A percentile compares a stretch with the other conserved stretches of the same genome.
These are phyloP conservation scores for Eucalyptus marginata DNA, from an alignment of 345 rosid species.

Conservation along the genomic window DNA sequence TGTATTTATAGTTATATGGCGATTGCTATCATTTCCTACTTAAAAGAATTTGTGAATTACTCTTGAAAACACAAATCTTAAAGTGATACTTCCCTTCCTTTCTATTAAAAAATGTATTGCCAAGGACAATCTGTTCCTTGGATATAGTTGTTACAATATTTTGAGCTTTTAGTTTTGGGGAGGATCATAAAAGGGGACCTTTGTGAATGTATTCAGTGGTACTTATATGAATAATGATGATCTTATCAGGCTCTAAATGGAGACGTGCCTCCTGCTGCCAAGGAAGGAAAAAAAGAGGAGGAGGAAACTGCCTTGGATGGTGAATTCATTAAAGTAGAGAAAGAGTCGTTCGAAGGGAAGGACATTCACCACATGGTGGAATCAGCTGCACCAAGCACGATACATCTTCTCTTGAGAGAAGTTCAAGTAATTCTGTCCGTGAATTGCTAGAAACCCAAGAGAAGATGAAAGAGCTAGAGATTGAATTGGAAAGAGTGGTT, in stretches of 20 bases:
- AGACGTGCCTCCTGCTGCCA: slow-evolving; percentile 23
- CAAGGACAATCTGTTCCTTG: background rate
- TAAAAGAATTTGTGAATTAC: background rate
- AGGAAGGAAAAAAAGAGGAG: slow-evolving; percentile 57
- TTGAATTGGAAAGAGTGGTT: slow-evolving; percentile 65
- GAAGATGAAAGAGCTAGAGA: slow-evolving; percentile 66
- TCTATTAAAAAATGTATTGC: background rate
- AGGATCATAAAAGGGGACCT: background rate
- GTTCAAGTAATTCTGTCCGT: slow-evolving; percentile 41
- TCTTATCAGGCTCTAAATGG: slow-evolving; percentile 37
- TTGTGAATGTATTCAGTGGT: background rate
- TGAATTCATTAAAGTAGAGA: slow-evolving; percentile 92
- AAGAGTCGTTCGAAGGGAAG: slow-evolving; percentile 58
- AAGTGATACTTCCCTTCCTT: background rate
- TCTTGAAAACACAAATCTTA: background rate
- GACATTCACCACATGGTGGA: slow-evolving; percentile 23
- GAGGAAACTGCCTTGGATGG: slow-evolving; percentile 66
- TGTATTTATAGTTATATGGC: background rate
- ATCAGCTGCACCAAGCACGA: slow-evolving; percentile 5
- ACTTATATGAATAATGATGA: background rate
- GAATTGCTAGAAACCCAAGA: slow-evolving; percentile 81
- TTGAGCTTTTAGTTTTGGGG: background rate
- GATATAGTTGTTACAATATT: background rate
- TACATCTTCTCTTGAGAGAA: slow-evolving; percentile 14
- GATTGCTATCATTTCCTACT: background rate